Base-by-base conservation (phyloP, 495 filamentous ascomycete genomes). In the Penicilliopsis zonata region DNA sequence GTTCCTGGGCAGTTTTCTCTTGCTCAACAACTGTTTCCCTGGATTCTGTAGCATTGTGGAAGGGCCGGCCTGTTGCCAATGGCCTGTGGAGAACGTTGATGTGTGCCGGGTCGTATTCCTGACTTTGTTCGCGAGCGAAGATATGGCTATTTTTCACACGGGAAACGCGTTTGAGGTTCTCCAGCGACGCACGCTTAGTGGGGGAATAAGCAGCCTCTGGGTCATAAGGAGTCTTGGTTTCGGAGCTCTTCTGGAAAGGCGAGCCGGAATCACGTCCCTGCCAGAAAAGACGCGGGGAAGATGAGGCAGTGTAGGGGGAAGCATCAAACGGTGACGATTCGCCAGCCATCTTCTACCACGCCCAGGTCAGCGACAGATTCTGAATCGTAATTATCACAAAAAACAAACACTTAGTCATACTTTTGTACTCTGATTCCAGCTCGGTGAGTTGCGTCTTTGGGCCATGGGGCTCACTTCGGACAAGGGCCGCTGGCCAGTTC, bases 121-220 rank as follows among this genome's bases (percentile, higher is more conserved):
- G 72, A 47, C 85, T 82, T 41, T 82, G 72, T 53, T 93, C 84
- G 18, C 84, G 80, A 14, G 84, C 82, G 44, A 94, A 82, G 67
- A 95, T 94, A 60, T 73, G 87, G 66, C 86, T 90, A 60, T 94
- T 96, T 61, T 90, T 93, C 31, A 98, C 90, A 24, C 90, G 80
- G 23, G 88, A 94, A 3, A 81, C 86, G 42, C 80, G 79, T 62
- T 95, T 92, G 35, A 98, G 58, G 30, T 86, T 84, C 57, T 98
- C 90, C 35, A 96, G 78, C 8, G 88, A 95, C 4, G 85, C 78
- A 40, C 88, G 79, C 46, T 82, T 80, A 0, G 69, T 65, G 1
- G 79, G 76, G 13, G 77, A 76, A 12, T 74, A 74, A 8, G 80
- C 75, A 47, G 58, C 29, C 61, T 74, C 56, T 49, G 72, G 65